Evolutionary conservation across 83 land plant genomes (phyloP), one percentile per base, ranked within the genome.

Genomic region (Diphasiastrum complanatum): DNA sequence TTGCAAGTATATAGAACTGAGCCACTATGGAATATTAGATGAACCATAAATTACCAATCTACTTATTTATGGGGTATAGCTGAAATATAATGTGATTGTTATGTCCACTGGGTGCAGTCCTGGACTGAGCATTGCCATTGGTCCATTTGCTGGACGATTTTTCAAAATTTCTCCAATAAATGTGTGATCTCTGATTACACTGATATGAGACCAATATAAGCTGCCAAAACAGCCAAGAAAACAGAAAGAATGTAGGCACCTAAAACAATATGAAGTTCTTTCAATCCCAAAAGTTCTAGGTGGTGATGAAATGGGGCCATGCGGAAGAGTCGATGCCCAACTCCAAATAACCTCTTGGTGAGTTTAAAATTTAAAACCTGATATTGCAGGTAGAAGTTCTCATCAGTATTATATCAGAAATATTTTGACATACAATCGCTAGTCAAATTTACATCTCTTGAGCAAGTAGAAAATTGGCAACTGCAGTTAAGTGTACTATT

Each of bases 221-320:
- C 89, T 41, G 95, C 92, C 47, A 67, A 5, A 32, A 81, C 20
- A 8, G 85, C 73, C 61, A 91, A 68, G 0, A 79, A 5, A 33
- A 43, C 70, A 0, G 97, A 78, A 29, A 84, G 47, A 47, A 52
- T 45, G 60, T 86, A 85, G 2, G 97, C 86, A 34, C 65, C 67
- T 18, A 72, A 82, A 60, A 84, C 83, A 20, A 91, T 86, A 1
- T 45, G 22, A 18, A 86, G 84, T 55, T 91, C 93, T 69, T 69
- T 84, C 38, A 82, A 26, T 32, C 97, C 93, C 23, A 56, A 57
- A 36, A 83, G 70, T 70, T 80, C 84, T 27, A 91, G 74, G 52
- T 86, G 93, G 46, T 78, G 97, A 78, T 91, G 97, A 45, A 91
- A 52, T 3, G 97, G 89, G 55, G 82, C 80, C 84, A 79, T 82